A percentile compares a stretch with the other conserved stretches of the same genome.
Evolutionary conservation across 1,139 yeast genomes (phyloP).

Genomic region (Blastobotrys indianensis): DNA sequence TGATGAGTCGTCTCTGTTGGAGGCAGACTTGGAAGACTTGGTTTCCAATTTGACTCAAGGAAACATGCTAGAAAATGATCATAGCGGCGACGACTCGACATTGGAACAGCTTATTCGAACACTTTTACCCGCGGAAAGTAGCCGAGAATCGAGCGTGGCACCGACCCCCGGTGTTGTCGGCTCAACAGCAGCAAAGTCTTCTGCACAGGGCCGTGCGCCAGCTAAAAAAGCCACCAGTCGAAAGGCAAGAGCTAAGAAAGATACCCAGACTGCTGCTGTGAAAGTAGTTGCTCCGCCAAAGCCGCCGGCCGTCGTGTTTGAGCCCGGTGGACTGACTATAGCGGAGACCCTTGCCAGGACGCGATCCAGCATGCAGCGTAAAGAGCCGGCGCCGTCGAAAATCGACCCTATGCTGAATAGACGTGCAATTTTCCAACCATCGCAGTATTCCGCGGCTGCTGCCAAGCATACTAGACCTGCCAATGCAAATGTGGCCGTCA

Average conservation of each 20-base stretch:
- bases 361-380: constrained; percentile 36
- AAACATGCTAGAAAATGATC: background rate
- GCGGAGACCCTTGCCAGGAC: constrained; percentile 62
- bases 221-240: background rate
- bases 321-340: constrained; percentile 39
- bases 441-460: constrained; percentile 13
- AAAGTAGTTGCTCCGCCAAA: too few relatives aligned
- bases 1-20: too few relatives aligned
- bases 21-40: too few relatives aligned
- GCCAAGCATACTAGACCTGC: constrained; percentile 2
- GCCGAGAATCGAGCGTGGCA: background rate
- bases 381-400: constrained; percentile 14
- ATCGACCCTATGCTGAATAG: constrained; percentile 28
- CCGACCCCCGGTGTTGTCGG: background rate
- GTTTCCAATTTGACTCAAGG: too few relatives aligned
- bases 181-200: background rate
- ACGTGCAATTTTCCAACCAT: constrained; percentile 12
- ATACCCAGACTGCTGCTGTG: too few relatives aligned
- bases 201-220: background rate
- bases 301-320: background rate
- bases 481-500: background rate
- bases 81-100: constrained; percentile 36
- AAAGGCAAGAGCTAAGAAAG: background rate
- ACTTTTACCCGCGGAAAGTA: constrained; percentile 1
- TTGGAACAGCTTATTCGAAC: constrained; percentile 3